These are phyloP conservation scores for Backusella luteola DNA, from an alignment of 192 early-diverging fungal species.

Conservation along the genomic window DNA sequence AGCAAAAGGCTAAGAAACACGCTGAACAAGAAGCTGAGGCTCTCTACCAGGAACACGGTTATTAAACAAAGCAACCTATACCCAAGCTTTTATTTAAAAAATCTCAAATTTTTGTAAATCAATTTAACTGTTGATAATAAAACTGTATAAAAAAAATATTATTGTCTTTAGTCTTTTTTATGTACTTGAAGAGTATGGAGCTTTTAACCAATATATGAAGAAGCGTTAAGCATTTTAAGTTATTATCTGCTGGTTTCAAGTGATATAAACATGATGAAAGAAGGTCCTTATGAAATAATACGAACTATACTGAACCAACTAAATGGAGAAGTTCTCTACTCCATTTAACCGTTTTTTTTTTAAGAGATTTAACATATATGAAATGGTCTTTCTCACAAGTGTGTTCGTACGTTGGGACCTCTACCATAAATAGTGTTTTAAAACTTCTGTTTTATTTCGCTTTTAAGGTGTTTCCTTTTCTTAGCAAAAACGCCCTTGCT, in stretches of 20 bases:
- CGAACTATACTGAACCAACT: background rate
- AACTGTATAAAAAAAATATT: background rate
- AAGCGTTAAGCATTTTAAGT: background rate
- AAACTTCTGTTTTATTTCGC: background rate
- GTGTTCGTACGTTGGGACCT: background rate
- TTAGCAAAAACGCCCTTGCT: no score
- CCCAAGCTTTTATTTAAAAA: background rate
- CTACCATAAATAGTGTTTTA: background rate
- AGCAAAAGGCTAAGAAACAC: constrained; percentile 47
- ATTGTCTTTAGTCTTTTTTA: background rate
- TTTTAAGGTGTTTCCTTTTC: no score
- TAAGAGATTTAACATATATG: background rate
- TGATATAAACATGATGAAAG: background rate
- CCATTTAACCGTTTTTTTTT: background rate
- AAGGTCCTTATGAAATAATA: background rate
- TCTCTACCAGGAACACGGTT: constrained; percentile 31
- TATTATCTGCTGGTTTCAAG: background rate
- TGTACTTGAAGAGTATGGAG: background rate
- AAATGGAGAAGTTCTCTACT: background rate
- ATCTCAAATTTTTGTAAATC: background rate
- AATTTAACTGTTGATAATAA: constrained; percentile 2
- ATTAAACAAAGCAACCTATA: background rate
- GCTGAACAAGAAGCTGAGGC: constrained; percentile 37
- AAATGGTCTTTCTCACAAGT: background rate
- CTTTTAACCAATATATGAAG: background rate